Conservation (phyloP, 2,329 filamentous ascomycete species). For the Diaporthe ilicicola region DNA sequence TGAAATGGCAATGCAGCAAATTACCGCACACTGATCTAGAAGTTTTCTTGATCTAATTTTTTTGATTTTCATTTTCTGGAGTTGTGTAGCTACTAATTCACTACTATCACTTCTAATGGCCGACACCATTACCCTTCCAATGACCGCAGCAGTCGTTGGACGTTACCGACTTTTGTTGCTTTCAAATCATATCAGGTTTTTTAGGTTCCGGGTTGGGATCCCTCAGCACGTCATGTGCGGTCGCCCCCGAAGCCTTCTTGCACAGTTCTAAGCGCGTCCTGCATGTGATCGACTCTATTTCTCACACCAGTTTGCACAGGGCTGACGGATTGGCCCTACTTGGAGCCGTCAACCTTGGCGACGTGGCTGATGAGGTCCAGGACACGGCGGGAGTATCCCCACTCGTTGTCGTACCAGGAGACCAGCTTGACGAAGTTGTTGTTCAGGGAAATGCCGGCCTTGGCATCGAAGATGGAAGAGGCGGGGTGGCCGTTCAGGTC, state of each 20-base stretch:
- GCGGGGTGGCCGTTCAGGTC: slow-evolving; percentile 91
- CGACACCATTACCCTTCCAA: slow-evolving; percentile 15
- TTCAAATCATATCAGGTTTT: slow-evolving; percentile 10
- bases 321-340: slow-evolving; percentile 46
- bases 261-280: neutral
- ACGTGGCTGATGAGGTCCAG: slow-evolving; percentile 83
- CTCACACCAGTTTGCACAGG: slow-evolving; percentile 29
- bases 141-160: slow-evolving; percentile 30
- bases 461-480: slow-evolving; percentile 99
- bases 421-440: slow-evolving; percentile 99
- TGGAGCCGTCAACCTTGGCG: slow-evolving; percentile 75
- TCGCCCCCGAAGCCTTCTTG: neutral
- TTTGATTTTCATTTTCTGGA: slow-evolving; percentile 26
- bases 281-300: neutral
- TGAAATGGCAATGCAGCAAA: neutral
- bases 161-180: slow-evolving; percentile 33
- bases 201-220: slow-evolving; percentile 13
- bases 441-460: slow-evolving; percentile 99
- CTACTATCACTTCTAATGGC: slow-evolving; percentile 19
- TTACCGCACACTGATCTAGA: neutral
- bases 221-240: neutral
- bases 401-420: slow-evolving; percentile 99
- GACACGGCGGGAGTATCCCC: slow-evolving; percentile 98
- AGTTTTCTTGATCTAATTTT: slow-evolving; percentile 4
- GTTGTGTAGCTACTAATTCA: slow-evolving; percentile 27